Percentiles rank a stretch among this genome's conserved stretches.
Evolutionary conservation across 78 protist species (phyloP).

Genomic region (Dictyostelium intermedium): DNA sequence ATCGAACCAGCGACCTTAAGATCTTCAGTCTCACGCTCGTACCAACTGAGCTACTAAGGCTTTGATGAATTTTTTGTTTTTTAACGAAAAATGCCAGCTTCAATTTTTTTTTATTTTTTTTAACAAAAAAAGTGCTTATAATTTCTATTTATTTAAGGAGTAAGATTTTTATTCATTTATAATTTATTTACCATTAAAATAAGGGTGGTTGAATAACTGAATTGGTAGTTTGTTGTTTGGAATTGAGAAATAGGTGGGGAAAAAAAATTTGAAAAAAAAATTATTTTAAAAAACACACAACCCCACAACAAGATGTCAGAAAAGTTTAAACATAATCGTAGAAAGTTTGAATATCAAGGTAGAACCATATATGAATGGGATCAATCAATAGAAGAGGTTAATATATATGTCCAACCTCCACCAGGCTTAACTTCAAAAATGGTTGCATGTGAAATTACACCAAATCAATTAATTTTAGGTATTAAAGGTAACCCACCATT

Average conservation of each 20-base stretch:
- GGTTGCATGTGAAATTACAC: slow-evolving; percentile 60
- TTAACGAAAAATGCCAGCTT: too few relatives aligned
- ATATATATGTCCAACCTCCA: slow-evolving; percentile 53
- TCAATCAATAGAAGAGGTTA: slow-evolving; percentile 76
- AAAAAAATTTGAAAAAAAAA: too few relatives aligned
- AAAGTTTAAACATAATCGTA: slow-evolving; percentile 59
- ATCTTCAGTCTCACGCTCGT: slow-evolving; percentile 73
- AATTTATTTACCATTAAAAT: too few relatives aligned
- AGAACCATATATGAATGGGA: slow-evolving; percentile 82
- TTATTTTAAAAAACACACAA: too few relatives aligned
- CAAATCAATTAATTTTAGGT: slow-evolving; percentile 56
- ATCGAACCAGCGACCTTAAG: slow-evolving; percentile 78
- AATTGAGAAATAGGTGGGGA: too few relatives aligned
- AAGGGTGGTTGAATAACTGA: too few relatives aligned
- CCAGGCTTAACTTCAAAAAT: slow-evolving; percentile 71
- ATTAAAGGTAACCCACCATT: slow-evolving; percentile 81
- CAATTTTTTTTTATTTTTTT: too few relatives aligned
- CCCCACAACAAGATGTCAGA: background rate
- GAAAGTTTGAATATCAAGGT: slow-evolving; percentile 80
- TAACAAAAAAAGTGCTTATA: too few relatives aligned
- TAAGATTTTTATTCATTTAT: too few relatives aligned
- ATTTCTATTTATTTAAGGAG: too few relatives aligned
- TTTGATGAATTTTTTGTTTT: background rate
- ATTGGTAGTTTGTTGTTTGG: too few relatives aligned
- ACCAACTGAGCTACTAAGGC: slow-evolving; percentile 76